Base-by-base conservation (phyloP, 139 green algal species). In the Limnomonas spitsbergensis region DNA sequence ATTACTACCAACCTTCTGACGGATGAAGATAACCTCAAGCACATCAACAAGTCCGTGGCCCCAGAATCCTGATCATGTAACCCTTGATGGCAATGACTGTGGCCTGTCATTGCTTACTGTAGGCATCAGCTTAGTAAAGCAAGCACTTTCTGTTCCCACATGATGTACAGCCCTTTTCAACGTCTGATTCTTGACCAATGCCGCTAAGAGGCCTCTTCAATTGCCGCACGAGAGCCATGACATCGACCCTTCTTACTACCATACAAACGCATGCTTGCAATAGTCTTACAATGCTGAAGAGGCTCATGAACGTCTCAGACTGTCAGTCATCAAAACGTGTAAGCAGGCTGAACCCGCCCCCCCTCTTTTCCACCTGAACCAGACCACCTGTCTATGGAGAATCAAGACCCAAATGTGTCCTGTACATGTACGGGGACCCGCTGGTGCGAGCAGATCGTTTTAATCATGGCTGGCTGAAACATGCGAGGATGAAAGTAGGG, bases 401-500 rank as follows among this genome's bases (percentile, higher is more conserved):
- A 34, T 7, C 61, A 39, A 7, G 61, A 7, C 27, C 61, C 27
- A 34, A 72, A 36, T 39, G 61, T 72, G 78, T 85, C 20, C 53
- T 90, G 24, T 90, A 88, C 66, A 39, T 90, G 52, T 88, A 87
- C 73, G 79, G 86, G 9, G 79, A 88, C 77, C 86, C 86, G 14
- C 69, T 88, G 20, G 47, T 61, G 20, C 14, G 47, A 61, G 47
- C 14, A 61, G 47, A 14, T 14, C 20, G 47, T n/a, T n/a, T n/a
- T n/a, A n/a, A n/a, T n/a, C n/a, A n/a, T n/a, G n/a, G n/a, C n/a
- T n/a, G n/a, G n/a, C n/a, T n/a, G n/a, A n/a, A n/a, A n/a, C n/a
- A n/a, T n/a, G n/a, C n/a, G n/a, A n/a, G n/a, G n/a, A n/a, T n/a
- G n/a, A n/a, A n/a, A n/a, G n/a, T n/a, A n/a, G n/a, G n/a, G n/a